Base-by-base conservation (phyloP, 495 filamentous ascomycete species). In the Hypoxylon cercidicola region DNA sequence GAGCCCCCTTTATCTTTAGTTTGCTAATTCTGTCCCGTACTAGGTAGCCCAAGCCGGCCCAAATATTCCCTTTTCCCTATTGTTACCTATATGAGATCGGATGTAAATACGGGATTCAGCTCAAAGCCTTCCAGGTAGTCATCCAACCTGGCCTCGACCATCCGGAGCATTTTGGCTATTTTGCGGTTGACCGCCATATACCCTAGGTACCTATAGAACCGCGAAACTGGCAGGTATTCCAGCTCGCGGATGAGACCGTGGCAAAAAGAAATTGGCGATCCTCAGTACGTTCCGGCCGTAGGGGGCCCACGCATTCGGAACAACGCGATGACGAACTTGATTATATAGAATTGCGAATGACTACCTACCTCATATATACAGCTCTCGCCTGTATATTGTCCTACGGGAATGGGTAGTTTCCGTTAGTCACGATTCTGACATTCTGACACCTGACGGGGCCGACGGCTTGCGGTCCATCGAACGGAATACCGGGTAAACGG, bases 401-500 rank as follows among this genome's bases (percentile, higher is more conserved):
- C 30, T 57, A 53, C 30, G 43, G 54, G 37, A 18, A 18, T 40
- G 59, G 53, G 65, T 68, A 68, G 55, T 63, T 68, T 68, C 21
- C 54, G 44, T 68, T 68, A 60, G 60, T 63, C 60, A 64, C 55
- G 60, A 21, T 19, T 46, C 53, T 39, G 39, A 51, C 48, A 25
- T 5, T 5, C 23, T 25, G 23, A 5, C 23, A 68, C 35, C 48
- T 43, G 32, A 58, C 64, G 53, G 40, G 53, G 35, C 57, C 57
- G 57, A 64, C 52, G 63, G 57, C 16, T 46, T 57, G 20, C 21
- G 40, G 25, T 39, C 37, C 48, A 68, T 69, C 34, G 21, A 61
- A 19, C 56, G 56, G 62, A 28, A 62, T 55, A 39, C 30, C 66
- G 66, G 66, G 21, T 69, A 69, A 69, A 69, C 62, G 66, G 66